Conservation (phyloP, 1,284 basidiomycete species). For the Peniophora sp. region DNA sequence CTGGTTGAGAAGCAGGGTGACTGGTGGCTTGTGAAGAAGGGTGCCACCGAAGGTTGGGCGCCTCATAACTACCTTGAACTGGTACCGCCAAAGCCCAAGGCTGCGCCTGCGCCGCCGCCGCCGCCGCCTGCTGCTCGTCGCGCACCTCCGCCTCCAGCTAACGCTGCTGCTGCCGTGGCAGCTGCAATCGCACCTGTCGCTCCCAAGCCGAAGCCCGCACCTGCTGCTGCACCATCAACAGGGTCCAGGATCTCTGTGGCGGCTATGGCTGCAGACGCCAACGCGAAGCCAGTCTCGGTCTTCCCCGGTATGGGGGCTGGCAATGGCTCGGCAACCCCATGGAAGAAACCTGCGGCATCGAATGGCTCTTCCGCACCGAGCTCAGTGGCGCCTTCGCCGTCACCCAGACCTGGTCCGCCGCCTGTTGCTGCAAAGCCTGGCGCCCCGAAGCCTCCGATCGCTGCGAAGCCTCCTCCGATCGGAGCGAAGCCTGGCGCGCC, state of each 20-base stretch:
- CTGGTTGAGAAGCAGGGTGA: conserved; percentile 91
- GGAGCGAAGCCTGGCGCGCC: conserved; percentile 25
- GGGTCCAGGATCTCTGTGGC: conserved; percentile 23
- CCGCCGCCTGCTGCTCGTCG: conserved; percentile 60
- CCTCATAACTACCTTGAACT: conserved; percentile 91
- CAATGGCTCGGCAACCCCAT: conserved; percentile 64
- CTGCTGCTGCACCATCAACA: conserved; percentile 14
- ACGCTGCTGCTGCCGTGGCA: conserved; percentile 21
- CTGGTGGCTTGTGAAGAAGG: conserved; percentile 96
- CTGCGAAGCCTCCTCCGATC: conserved; percentile 21
- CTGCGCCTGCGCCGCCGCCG: conserved; percentile 54
- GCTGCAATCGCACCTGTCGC: conserved; percentile 18
- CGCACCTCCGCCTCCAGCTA: conserved; percentile 34
- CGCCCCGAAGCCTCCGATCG: background rate
- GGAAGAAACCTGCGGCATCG: conserved; percentile 50
- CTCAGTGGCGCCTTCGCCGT: conserved; percentile 38
- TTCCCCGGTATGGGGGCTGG: conserved; percentile 62
- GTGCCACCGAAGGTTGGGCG: conserved; percentile 85
- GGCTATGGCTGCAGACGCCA: conserved; percentile 43
- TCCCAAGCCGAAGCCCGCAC: conserved; percentile 30
- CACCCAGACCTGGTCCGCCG: conserved; percentile 38
- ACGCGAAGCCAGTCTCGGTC: conserved; percentile 63
- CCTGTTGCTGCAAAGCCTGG: conserved; percentile 43
- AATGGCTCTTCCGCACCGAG: conserved; percentile 28
- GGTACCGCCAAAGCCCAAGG: conserved; percentile 53